Evolutionary conservation across 495 filamentous ascomycete genomes (phyloP), one percentile per base, ranked within the genome.

Genomic region (Chaetomium cochliodes): DNA sequence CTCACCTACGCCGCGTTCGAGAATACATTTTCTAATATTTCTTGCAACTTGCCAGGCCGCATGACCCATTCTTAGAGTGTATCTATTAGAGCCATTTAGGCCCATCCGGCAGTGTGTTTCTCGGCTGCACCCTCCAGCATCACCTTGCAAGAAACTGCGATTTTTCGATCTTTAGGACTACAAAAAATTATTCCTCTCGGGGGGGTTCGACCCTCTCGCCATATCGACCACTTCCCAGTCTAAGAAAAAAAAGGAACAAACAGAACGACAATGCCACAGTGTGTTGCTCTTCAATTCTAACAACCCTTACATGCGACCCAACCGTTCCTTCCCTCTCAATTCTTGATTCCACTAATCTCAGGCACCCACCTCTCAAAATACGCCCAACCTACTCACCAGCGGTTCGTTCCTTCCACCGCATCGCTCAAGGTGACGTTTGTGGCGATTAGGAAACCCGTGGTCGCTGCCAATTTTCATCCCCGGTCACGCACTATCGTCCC

Each of bases 401-500:
- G n/a, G 20, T 4, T 28, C 18, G 53, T 44, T 39, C 52, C 23
- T 63, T 63, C 61, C 52, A 25, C 30, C 42, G 15, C 25, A 39
- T 13, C 28, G 3, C 39, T 8, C 2, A 16, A 50, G 16, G 39
- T 25, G 26, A 23, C 9, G 23, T 25, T 5, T 5, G n/a, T 55
- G 39, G 50, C 15, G 25, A 37, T 37, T 37, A 47, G 22, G 5
- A 33, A 5, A 50, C 28, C n/a, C 1, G 15, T 26, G 53, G 44
- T 20, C 15, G 41, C 61, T 63, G 50, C 53, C 47, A 2, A 41
- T 22, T 49, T 41, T 56, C 28, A 13, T n/a, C 39, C 47, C 28
- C 7, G 28, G 28, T 26, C 65, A 44, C 52, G 7, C 18, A 42
- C 39, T 20, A n/a, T 60, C 65, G 60, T 59, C 47, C 60, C 39